These are phyloP conservation scores for Calocybe indica DNA, from an alignment of 768 basidiomycete genomes.

Conservation along the genomic window DNA sequence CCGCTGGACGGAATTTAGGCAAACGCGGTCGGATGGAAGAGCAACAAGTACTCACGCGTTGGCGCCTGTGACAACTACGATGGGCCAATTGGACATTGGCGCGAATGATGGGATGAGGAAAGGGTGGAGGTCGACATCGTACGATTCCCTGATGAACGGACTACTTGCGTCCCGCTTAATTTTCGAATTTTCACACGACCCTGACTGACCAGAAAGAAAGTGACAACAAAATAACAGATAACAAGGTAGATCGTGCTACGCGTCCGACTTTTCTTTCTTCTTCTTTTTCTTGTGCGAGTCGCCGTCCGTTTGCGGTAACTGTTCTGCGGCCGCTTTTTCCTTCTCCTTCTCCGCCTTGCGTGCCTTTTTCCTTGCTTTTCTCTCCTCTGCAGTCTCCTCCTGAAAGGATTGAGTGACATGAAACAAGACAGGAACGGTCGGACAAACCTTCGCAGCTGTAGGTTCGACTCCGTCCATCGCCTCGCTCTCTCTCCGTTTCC, in stretches of 20 bases:
- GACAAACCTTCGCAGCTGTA: slow-evolving; percentile 33
- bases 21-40: background rate
- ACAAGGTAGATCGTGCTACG: slow-evolving; percentile 16
- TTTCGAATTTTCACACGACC: too few species aligned
- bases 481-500: slow-evolving; percentile 55
- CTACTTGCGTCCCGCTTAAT: too few species aligned
- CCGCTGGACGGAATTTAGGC: slow-evolving; percentile 41
- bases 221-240: slow-evolving; percentile 12
- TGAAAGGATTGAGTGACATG: slow-evolving; percentile 14
- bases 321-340: slow-evolving; percentile 34
- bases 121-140: slow-evolving; percentile 8
- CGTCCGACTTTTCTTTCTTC: slow-evolving; percentile 55
- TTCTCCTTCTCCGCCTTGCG: slow-evolving; percentile 73
- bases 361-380: slow-evolving; percentile 74
- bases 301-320: slow-evolving; percentile 31
- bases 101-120: slow-evolving; percentile 8
- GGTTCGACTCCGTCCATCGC: slow-evolving; percentile 36
- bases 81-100: slow-evolving; percentile 33
- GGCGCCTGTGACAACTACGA: slow-evolving; percentile 66
- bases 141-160: slow-evolving; percentile 4
- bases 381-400: slow-evolving; percentile 78
- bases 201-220: slow-evolving; percentile 5
- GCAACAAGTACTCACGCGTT: slow-evolving; percentile 43
- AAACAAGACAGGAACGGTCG: slow-evolving; percentile 5
- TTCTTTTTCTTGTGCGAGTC: slow-evolving; percentile 38